A percentile compares a stretch with the other conserved stretches of the same genome.
Evolutionary conservation across 345 rosid genomes (phyloP).

Genomic region (Populus pruinosa): DNA sequence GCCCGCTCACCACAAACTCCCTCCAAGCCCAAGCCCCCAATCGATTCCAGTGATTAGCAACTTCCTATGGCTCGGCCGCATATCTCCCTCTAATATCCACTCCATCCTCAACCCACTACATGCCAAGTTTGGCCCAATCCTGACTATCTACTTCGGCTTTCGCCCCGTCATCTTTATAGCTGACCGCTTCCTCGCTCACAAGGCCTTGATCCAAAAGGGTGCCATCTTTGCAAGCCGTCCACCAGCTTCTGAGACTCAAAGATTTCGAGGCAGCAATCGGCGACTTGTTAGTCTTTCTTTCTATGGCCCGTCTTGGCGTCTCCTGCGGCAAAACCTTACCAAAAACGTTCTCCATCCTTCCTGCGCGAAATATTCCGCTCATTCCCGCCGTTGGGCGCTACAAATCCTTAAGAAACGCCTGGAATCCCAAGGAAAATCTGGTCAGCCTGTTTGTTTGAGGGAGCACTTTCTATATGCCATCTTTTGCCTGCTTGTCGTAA

Average conservation of each 20-base stretch:
- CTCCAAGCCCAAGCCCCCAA: background rate
- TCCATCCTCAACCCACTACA: background rate
- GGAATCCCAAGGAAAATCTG: background rate
- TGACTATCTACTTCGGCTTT: slow-evolving; percentile 13
- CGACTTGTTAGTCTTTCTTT: background rate
- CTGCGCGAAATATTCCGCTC: background rate
- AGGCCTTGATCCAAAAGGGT: slow-evolving; percentile 6
- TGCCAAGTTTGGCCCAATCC: slow-evolving; percentile 13
- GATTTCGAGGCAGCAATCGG: background rate
- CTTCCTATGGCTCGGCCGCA: background rate
- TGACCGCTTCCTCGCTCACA: slow-evolving; percentile 10
- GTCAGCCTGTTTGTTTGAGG: background rate
- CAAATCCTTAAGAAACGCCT: background rate
- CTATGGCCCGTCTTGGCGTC: slow-evolving; percentile 6
- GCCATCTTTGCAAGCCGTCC: slow-evolving; percentile 10
- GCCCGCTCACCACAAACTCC: background rate
- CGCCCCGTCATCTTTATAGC: slow-evolving; percentile 19
- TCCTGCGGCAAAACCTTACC: slow-evolving; percentile 6
- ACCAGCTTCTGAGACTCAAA: background rate
- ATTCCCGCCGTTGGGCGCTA: background rate
- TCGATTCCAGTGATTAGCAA: background rate
- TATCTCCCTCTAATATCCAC: background rate
- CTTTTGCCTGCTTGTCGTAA: slow-evolving; percentile 3
- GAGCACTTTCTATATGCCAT: slow-evolving; percentile 5
- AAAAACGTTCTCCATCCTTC: background rate